These are phyloP conservation scores for Chrysochromulina parva DNA, from an alignment of 78 protist genomes.

Conservation along the genomic window DNA sequence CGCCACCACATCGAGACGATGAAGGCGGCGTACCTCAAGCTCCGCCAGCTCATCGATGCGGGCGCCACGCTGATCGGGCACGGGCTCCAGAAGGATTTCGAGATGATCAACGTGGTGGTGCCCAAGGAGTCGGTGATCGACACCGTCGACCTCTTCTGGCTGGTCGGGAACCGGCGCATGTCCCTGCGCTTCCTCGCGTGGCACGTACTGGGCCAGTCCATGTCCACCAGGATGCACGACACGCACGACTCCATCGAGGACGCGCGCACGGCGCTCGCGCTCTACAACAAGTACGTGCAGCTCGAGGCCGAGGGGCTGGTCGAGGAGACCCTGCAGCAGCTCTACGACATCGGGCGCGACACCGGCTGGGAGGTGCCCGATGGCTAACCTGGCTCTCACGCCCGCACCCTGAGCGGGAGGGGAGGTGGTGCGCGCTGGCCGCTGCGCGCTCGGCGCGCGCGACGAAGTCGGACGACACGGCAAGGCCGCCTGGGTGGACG, in stretches of 20 bases:
- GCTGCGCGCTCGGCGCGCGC: too few relatives aligned
- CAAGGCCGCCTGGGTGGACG: too few relatives aligned
- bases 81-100: slow-evolving; percentile 34
- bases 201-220: neutral
- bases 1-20: neutral
- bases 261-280: slow-evolving; percentile 15
- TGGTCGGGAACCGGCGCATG: neutral
- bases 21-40: slow-evolving; percentile 25
- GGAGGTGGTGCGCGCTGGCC: too few relatives aligned
- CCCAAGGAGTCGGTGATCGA: slow-evolving; percentile 15
- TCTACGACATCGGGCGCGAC: neutral
- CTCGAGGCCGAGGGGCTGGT: neutral
- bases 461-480: too few relatives aligned
- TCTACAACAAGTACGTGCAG: neutral
- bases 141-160: slow-evolving; percentile 26
- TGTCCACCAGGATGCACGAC: neutral
- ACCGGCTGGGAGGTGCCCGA: neutral
- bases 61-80: slow-evolving; percentile 28
- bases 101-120: slow-evolving; percentile 5
- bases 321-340: neutral
- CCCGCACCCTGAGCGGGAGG: too few relatives aligned
- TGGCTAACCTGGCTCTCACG: too few relatives aligned
- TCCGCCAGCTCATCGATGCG: neutral
- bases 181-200: slow-evolving; percentile 26
- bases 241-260: slow-evolving; percentile 35